Conservation (phyloP, 2,329 filamentous ascomycete species). For the Didymella arachidicola region DNA sequence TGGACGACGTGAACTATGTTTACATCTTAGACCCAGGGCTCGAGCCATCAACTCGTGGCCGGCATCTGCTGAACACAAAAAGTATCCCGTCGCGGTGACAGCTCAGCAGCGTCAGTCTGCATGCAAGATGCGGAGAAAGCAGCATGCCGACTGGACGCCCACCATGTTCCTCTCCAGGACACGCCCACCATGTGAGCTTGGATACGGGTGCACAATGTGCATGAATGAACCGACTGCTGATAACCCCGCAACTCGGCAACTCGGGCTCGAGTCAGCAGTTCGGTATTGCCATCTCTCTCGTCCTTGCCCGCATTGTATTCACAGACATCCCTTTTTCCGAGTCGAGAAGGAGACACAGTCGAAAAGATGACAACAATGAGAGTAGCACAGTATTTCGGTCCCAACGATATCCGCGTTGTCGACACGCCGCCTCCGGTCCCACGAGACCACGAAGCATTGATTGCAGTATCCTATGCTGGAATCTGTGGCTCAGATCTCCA, state of each 20-base stretch:
- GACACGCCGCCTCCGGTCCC: neutral
- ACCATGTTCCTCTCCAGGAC: neutral
- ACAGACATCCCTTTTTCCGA: too few relatives aligned
- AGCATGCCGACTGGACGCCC: neutral
- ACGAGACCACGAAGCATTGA: neutral
- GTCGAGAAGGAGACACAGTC: too few relatives aligned
- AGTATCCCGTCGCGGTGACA: neutral
- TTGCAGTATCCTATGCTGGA: neutral
- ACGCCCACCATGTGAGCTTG: too few relatives aligned
- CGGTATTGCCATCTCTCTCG: too few relatives aligned
- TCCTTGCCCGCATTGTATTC: too few relatives aligned
- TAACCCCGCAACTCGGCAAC: neutral
- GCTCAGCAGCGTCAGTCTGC: neutral
- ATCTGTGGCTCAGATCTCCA: neutral
- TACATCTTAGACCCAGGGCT: too few relatives aligned
- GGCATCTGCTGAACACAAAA: neutral
- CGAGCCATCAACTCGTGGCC: neutral
- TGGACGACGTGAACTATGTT: too few relatives aligned
- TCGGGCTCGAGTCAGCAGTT: neutral
- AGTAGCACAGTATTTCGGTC: neutral
- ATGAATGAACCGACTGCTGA: neutral
- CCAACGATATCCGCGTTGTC: neutral
- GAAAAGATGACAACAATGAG: neutral
- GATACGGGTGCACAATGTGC: neutral
- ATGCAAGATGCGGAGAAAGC: neutral